Evolutionary conservation across 768 basidiomycete genomes (phyloP), one percentile per base, ranked within the genome.

Genomic region (Tephrocybe sp.): DNA sequence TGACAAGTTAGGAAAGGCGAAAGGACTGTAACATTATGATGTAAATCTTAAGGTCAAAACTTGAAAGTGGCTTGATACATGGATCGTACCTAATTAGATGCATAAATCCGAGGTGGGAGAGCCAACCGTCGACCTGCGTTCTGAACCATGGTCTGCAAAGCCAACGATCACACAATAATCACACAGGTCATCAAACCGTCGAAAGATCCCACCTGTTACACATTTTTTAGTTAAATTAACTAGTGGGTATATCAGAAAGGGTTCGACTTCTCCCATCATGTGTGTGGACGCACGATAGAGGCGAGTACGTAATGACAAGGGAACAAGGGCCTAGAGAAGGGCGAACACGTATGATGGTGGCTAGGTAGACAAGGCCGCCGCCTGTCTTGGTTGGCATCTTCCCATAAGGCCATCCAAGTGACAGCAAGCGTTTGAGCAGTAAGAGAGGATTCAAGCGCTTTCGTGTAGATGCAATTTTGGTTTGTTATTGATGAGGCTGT

Each of bases 401-500:
- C 28, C 28, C 28, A n/a, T 12, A 33, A 3, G 20, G 20, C 9
- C n/a, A 7, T 20, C 17, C 9, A 36, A n/a, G n/a, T 36, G 5
- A 36, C 34, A 15, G n/a, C 34, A 36, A 17, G 34, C 8, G 34
- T 5, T 5, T 15, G 23, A 17, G n/a, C 17, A 25, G 38, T 10
- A 49, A 20, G 23, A 48, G 12, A 15, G 34, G 18, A 36, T 24
- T 24, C 32, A 26, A 20, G 33, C 12, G n/a, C 14, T 17, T 18
- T 40, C 49, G 25, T 15, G 28, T 30, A 28, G 39, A 57, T 57
- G 55, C 52, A 55, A 54, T 55, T 60, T 45, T 41, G 37, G 50
- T 36, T 45, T 57, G 61, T 55, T 54, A 54, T 50, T 60, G 60
- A 55, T 56, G 54, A n/a, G n/a, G 54, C 53, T 57, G 55, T 61